These are phyloP conservation scores for Blumeria graminis DNA, from an alignment of 2,329 filamentous ascomycete species.

Conservation along the genomic window DNA sequence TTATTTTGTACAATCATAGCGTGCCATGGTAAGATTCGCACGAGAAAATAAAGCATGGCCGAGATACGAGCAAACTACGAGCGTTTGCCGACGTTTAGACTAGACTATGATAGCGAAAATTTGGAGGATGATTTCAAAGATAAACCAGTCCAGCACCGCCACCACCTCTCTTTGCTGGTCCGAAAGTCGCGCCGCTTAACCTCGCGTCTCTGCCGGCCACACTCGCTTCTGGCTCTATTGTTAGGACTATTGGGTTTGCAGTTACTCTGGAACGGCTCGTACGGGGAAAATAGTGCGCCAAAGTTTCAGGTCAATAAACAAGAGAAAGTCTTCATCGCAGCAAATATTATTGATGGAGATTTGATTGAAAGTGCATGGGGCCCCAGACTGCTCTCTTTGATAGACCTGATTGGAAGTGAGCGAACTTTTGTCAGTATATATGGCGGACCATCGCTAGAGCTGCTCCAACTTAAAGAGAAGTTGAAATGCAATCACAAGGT, in stretches of 20 bases:
- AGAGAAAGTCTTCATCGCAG: slow-evolving; percentile 50
- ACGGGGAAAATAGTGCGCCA: slow-evolving; percentile 14
- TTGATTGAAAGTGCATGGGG: slow-evolving; percentile 42
- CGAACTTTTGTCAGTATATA: slow-evolving; percentile 53
- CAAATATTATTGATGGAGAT: slow-evolving; percentile 44
- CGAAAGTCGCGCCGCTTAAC: slow-evolving; percentile 5
- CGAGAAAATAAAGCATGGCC: neutral
- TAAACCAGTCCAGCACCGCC: slow-evolving; percentile 6
- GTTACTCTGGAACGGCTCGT: slow-evolving; percentile 19
- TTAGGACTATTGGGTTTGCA: slow-evolving; percentile 9
- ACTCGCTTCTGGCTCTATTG: slow-evolving; percentile 9
- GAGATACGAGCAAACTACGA: neutral
- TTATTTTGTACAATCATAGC: neutral
- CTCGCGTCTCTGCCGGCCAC: slow-evolving; percentile 6
- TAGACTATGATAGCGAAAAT: neutral
- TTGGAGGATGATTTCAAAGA: slow-evolving; percentile 8
- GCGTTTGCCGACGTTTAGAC: slow-evolving; percentile 2
- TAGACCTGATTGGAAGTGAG: slow-evolving; percentile 39
- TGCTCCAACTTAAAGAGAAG: slow-evolving; percentile 26
- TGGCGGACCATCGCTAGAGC: slow-evolving; percentile 30
- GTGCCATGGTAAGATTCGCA: neutral
- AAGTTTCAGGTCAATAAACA: slow-evolving; percentile 8
- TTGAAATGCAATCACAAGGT: slow-evolving; percentile 26
- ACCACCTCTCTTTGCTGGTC: slow-evolving; percentile 3
- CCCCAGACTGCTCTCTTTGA: slow-evolving; percentile 30